Percentiles rank a stretch among this genome's conserved stretches.
These are phyloP conservation scores for Brassica balearica DNA, from an alignment of 441 rosid genomes.

Conservation along the genomic window DNA sequence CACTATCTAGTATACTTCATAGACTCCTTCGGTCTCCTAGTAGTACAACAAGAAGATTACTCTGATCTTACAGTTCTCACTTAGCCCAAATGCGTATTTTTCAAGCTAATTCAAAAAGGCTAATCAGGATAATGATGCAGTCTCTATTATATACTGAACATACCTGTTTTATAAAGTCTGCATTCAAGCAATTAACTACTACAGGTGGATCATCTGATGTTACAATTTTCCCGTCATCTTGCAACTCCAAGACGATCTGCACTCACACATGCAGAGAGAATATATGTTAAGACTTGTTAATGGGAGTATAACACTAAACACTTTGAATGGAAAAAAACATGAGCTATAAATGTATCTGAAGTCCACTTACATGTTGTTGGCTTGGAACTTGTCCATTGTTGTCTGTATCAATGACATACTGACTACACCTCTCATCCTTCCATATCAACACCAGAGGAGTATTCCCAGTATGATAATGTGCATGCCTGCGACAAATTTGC, in stretches of 20 bases:
- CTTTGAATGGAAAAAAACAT: too few species aligned
- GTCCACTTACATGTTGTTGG: constrained; percentile 72
- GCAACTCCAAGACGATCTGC: constrained; percentile 90
- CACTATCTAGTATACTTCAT: neutral
- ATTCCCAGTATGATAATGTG: constrained; percentile 90
- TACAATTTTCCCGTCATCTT: constrained; percentile 73
- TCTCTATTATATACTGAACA: constrained; percentile 23
- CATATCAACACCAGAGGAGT: constrained; percentile 92
- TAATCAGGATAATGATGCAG: neutral
- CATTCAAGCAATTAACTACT: constrained; percentile 67
- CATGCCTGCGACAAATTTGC: constrained; percentile 61
- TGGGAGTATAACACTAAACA: too few species aligned
- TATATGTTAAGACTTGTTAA: too few species aligned
- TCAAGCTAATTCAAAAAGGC: constrained; percentile 11
- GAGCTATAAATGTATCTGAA: constrained; percentile 8
- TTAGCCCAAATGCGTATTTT: neutral
- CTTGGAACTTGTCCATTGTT: constrained; percentile 78
- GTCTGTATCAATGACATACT: constrained; percentile 95
- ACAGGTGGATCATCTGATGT: constrained; percentile 94
- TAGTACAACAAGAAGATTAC: neutral
- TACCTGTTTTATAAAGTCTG: constrained; percentile 72
- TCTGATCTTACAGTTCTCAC: neutral
- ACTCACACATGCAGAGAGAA: too few species aligned
- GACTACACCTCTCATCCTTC: constrained; percentile 96
- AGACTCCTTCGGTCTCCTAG: neutral